Base-by-base conservation (phyloP, 148 eudicot genomes). In the Beta vulgaris region DNA sequence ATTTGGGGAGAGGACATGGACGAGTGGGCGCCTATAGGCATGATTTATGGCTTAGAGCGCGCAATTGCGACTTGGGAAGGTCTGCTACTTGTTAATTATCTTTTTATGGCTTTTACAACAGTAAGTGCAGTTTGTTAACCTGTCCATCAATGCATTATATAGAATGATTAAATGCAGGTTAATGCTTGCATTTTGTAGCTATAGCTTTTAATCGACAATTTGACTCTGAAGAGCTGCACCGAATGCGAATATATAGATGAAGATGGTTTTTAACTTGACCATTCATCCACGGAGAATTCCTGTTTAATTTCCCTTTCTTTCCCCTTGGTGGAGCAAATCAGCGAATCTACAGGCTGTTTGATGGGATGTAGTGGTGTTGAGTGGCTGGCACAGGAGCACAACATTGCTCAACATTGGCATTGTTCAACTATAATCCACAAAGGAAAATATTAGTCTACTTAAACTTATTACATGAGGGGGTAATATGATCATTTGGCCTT, bases 11-110 rank as follows among this genome's bases (percentile, higher is more conserved):
- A 93, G 61, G 98, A 93, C 81, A 81, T 89, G 93, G 98, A 93
- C 78, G 98, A 93, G 79, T 93, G 98, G 98, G 98, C 90, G n/a
- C 98, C 98, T 36, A 87, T 93, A 59, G 87, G 93, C 79, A 93
- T 93, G 98, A 77, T 91, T 70, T 93, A 93, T 84, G 98, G 98
- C 61, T 65, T 93, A 85, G 88, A 93, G 79, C 83, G 72, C 54
- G 98, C 98, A 76, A 84, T 91, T 78, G 96, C 93, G 73, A 88
- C 98, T 68, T 93, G 98, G 97, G 98, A 91, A 86, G 98, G 98
- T 93, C 34, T 71, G 93, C 68, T 28, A 36, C 43, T 40, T 36
- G 23, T 54, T 31, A 16, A 29, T 35, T 55, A 46, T 21, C 49
- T 39, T 65, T 19, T 63, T 8, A 34, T 67, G 35, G 28, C 71